phyloP scores from a whole-genome alignment of 371 early-diverging fungal genomes.

The Mortierella polycephala region DNA sequence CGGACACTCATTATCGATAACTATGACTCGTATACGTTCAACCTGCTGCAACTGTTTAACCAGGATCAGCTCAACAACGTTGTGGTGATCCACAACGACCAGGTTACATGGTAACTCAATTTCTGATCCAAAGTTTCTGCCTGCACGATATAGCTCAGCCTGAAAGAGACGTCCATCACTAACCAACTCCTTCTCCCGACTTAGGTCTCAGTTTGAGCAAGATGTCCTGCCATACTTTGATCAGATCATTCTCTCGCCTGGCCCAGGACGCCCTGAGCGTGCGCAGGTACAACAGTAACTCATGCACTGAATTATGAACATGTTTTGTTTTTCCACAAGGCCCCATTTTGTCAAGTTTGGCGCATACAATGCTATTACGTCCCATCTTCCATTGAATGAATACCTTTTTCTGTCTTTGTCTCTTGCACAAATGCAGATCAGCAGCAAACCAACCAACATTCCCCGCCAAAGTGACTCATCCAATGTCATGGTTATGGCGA shows the following conservation, averaged over 20 bases:
- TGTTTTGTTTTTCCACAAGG: neutral
- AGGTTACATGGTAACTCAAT: constrained; percentile 76
- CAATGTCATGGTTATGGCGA: constrained; percentile 1
- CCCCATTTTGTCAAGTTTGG: neutral
- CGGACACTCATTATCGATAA: constrained; percentile 90
- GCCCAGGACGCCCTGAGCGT: constrained; percentile 83
- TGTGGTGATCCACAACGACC: constrained; percentile 92
- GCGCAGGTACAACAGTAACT: constrained; percentile 16
- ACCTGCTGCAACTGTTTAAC: constrained; percentile 81
- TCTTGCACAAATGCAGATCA: neutral
- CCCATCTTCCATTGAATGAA: neutral
- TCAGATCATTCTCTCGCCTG: constrained; percentile 92
- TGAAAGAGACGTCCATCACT: neutral
- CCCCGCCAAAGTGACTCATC: constrained; percentile 11
- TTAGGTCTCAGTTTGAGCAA: constrained; percentile 66
- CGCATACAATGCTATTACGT: neutral
- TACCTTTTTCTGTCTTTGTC: neutral
- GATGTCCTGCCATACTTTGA: constrained; percentile 86
- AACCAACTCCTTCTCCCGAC: neutral
- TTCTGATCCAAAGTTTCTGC: too few species aligned
- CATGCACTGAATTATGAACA: neutral
- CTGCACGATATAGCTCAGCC: too few species aligned
- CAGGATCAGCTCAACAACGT: constrained; percentile 59
- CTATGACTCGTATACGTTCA: constrained; percentile 97
- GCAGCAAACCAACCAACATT: too few species aligned